phyloP scores from a whole-genome alignment of 2,329 filamentous ascomycete genomes.

The Pseudocercospora vitis region DNA sequence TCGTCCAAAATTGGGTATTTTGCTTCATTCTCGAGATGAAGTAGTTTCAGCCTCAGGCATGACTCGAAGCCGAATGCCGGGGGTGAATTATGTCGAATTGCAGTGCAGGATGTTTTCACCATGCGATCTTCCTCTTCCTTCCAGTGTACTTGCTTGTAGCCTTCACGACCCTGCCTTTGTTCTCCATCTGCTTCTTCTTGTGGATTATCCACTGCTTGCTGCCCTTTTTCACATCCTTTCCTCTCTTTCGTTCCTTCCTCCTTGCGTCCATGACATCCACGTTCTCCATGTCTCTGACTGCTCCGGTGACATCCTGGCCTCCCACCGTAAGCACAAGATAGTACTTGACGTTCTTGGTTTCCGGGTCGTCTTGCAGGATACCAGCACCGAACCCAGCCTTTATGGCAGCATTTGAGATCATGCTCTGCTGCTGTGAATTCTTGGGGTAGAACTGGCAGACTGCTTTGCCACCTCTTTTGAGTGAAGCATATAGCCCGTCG shows the following conservation, averaged over 20 bases:
- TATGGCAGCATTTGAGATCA: slow-evolving; percentile 89
- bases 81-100: too few relatives aligned
- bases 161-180: slow-evolving; percentile 94
- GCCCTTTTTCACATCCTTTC: slow-evolving; percentile 65
- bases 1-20: background rate
- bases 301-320: slow-evolving; percentile 76
- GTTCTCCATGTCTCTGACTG: slow-evolving; percentile 82
- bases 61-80: too few relatives aligned
- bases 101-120: slow-evolving; percentile 52
- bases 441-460: slow-evolving; percentile 99
- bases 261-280: slow-evolving; percentile 74
- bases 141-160: slow-evolving; percentile 90
- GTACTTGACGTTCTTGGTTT: slow-evolving; percentile 95
- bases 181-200: slow-evolving; percentile 91
- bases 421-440: slow-evolving; percentile 84
- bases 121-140: slow-evolving; percentile 75
- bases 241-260: slow-evolving; percentile 53
- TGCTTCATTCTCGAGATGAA: slow-evolving; percentile 2
- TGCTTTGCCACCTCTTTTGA: slow-evolving; percentile 80
- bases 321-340: slow-evolving; percentile 94
- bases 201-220: slow-evolving; percentile 79
- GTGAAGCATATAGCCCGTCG: slow-evolving; percentile 80
- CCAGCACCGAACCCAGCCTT: slow-evolving; percentile 94
- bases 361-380: slow-evolving; percentile 89
- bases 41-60: background rate